phyloP scores from a whole-genome alignment of 495 filamentous ascomycete species.

The Lindgomyces ingoldianus region DNA sequence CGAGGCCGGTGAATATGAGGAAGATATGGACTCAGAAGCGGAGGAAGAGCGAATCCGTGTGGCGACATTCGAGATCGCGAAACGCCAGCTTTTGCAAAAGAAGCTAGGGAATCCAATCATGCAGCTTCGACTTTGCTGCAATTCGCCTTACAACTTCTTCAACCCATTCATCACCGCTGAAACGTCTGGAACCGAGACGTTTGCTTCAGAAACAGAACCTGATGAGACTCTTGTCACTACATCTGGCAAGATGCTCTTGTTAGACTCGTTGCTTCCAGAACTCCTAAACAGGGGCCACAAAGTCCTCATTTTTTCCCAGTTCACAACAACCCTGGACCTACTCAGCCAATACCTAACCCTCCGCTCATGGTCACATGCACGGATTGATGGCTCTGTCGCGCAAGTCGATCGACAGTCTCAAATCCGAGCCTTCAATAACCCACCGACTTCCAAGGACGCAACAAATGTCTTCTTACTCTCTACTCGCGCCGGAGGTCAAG shows the following conservation, averaged over 20 bases:
- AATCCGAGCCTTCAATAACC: constrained; percentile 80
- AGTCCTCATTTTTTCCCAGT: constrained; percentile 94
- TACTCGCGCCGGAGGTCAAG: constrained; percentile 89
- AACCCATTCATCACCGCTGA: constrained; percentile 68
- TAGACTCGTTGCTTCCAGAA: constrained; percentile 79
- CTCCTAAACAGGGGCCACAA: constrained; percentile 80
- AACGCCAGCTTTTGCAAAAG: constrained; percentile 82
- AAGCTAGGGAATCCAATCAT: constrained; percentile 94
- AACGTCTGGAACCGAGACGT: constrained; percentile 42
- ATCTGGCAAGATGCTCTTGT: constrained; percentile 92
- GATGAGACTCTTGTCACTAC: constrained; percentile 81
- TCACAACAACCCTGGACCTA: constrained; percentile 90
- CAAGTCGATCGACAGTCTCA: constrained; percentile 78
- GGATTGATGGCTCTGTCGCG: constrained; percentile 87
- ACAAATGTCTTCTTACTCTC: constrained; percentile 82
- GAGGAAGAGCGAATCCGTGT: constrained; percentile 67
- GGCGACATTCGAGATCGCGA: constrained; percentile 76
- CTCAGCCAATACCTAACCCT: constrained; percentile 80
- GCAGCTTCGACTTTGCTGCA: constrained; percentile 90
- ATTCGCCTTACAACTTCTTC: constrained; percentile 94
- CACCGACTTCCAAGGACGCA: constrained; percentile 48
- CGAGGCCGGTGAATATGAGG: constrained; percentile 50
- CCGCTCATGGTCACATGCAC: constrained; percentile 75
- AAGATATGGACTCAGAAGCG: constrained; percentile 51
- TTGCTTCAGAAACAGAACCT: constrained; percentile 47